These are phyloP conservation scores for Chalara sp. DNA, from an alignment of 2,329 filamentous ascomycete species.

Conservation along the genomic window DNA sequence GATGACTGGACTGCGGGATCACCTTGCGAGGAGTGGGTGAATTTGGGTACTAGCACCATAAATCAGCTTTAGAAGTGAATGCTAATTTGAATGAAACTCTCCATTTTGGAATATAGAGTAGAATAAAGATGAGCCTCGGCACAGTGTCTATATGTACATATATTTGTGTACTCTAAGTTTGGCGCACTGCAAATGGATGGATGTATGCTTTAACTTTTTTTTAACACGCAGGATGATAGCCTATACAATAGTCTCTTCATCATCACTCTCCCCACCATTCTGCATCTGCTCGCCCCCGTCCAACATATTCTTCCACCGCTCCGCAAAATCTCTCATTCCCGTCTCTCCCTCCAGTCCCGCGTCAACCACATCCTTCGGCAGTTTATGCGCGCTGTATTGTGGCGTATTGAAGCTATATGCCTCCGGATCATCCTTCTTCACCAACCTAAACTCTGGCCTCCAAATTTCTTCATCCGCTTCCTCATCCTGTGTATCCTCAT, in stretches of 20 bases:
- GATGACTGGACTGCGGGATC: too few species aligned
- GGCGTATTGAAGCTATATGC: conserved; percentile 80
- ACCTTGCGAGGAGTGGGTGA: too few species aligned
- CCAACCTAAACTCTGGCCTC: conserved; percentile 72
- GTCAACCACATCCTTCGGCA: conserved; percentile 87
- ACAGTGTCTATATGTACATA: too few species aligned
- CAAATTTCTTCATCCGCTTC: conserved; percentile 46
- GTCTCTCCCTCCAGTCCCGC: conserved; percentile 62
- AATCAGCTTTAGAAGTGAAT: too few species aligned
- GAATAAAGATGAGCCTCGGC: too few species aligned
- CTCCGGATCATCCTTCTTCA: conserved; percentile 79
- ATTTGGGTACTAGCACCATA: too few species aligned
- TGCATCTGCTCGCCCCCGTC: conserved; percentile 32
- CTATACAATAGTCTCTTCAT: neutral
- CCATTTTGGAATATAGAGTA: too few species aligned
- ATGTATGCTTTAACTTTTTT: too few species aligned
- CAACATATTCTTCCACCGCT: conserved; percentile 61
- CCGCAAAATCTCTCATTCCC: conserved; percentile 73
- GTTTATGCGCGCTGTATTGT: conserved; percentile 90
- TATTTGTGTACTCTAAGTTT: too few species aligned
- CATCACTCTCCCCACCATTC: conserved; percentile 33
- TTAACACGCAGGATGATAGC: too few species aligned
- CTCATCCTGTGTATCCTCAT: conserved; percentile 39
- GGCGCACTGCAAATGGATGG: too few species aligned
- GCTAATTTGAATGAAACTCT: too few species aligned